These are phyloP conservation scores for Helianthus tuberosus DNA, from an alignment of 129 eudicot genomes.

Conservation along the genomic window DNA sequence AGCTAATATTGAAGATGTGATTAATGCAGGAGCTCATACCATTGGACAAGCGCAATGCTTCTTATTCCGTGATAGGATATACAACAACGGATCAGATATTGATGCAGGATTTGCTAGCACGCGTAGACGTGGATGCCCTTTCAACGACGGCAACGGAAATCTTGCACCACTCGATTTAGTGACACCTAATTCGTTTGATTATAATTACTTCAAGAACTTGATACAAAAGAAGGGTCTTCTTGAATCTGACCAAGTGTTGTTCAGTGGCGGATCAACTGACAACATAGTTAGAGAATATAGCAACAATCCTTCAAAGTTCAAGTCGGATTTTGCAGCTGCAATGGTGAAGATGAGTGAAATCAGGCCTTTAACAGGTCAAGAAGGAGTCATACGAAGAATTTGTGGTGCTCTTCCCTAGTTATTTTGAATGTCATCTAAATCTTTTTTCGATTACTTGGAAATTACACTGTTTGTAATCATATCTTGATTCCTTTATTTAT, in stretches of 20 bases:
- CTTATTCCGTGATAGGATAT: constrained; percentile 56
- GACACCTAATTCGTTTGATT: constrained; percentile 52
- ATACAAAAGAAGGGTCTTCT: constrained; percentile 62
- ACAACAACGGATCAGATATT: constrained; percentile 65
- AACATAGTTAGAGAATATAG: constrained; percentile 47
- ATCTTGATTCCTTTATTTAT: constrained; percentile 4
- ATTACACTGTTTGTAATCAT: no score
- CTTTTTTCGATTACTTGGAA: no score
- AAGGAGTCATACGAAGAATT: no score
- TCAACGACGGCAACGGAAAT: constrained; percentile 45
- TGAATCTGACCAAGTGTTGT: constrained; percentile 82
- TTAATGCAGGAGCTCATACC: constrained; percentile 62
- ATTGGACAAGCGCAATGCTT: constrained; percentile 66
- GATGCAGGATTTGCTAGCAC: constrained; percentile 47
- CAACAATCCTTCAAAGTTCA: constrained; percentile 39
- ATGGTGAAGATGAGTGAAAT: constrained; percentile 78
- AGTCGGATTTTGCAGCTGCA: constrained; percentile 60
- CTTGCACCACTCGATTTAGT: constrained; percentile 60
- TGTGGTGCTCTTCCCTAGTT: no score
- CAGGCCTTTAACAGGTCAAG: no score
- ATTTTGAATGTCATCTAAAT: no score
- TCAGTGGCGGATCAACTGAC: constrained; percentile 63
- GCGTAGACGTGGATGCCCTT: constrained; percentile 47
- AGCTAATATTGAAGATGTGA: not conserved
- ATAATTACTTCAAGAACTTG: constrained; percentile 54